Conservation (phyloP, 2,329 filamentous ascomycete genomes). For the Aspergillus awamori region DNA sequence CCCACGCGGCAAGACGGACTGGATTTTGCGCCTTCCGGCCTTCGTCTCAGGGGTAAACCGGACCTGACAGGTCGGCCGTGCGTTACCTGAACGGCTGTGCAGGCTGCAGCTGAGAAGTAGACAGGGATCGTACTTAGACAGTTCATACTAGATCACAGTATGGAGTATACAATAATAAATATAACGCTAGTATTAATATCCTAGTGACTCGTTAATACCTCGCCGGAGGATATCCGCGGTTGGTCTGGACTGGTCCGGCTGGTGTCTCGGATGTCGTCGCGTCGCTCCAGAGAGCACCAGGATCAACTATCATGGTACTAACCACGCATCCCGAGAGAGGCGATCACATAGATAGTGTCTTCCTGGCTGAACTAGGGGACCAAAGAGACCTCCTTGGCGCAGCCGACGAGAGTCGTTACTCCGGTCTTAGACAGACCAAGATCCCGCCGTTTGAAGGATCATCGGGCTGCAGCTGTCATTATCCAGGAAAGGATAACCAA, state of each 20-base stretch:
- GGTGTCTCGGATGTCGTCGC: background rate
- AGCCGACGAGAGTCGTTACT: background rate
- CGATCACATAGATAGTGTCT: background rate
- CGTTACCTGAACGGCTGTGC: background rate
- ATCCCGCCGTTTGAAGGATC: conserved; percentile 17
- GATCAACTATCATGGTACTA: background rate
- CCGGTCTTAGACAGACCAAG: background rate
- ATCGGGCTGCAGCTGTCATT: conserved; percentile 20
- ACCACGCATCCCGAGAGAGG: background rate
- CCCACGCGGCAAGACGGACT: conserved; percentile 17
- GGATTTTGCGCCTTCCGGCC: conserved; percentile 11
- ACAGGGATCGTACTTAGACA: no score
- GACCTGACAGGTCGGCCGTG: conserved; percentile 12
- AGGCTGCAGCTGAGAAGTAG: no score
- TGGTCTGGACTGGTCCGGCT: conserved; percentile 2
- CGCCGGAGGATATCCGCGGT: background rate
- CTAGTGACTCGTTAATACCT: background rate
- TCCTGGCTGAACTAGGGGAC: background rate
- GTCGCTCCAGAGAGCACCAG: background rate
- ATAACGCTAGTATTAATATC: no score
- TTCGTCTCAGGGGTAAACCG: conserved; percentile 5
- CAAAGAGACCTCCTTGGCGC: background rate
- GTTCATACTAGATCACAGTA: no score
- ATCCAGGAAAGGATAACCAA: background rate
- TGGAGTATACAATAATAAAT: background rate